phyloP scores from a whole-genome alignment of 257 asterid genomes.

The Solanum gandarillasii region DNA sequence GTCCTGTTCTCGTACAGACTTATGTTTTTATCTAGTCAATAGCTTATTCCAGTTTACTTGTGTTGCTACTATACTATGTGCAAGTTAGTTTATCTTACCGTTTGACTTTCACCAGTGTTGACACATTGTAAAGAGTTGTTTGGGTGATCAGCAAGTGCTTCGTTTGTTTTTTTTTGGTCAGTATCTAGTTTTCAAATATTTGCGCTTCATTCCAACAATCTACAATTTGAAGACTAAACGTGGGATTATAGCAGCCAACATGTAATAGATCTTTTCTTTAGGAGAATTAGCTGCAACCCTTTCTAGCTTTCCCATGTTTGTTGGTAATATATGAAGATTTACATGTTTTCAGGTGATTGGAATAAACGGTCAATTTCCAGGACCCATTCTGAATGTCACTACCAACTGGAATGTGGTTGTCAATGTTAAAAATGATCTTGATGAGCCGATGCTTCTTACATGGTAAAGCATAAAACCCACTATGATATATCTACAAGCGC shows the following conservation, averaged over 20 bases:
- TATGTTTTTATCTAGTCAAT: not conserved
- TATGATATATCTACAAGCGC: not conserved
- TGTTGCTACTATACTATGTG: not conserved
- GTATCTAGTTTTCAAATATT: not conserved
- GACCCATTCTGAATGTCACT: conserved; percentile 81
- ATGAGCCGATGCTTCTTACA: conserved; percentile 82
- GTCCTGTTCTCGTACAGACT: not conserved
- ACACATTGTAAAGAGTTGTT: not conserved
- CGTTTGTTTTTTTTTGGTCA: not conserved
- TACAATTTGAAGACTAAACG: not conserved
- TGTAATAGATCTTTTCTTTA: not conserved
- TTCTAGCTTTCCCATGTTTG: not conserved
- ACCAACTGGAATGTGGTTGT: conserved; percentile 89
- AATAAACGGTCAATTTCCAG: conserved; percentile 76
- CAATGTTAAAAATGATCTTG: conserved; percentile 74
- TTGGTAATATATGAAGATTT: not conserved
- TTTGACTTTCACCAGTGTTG: not conserved
- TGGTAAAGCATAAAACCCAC: conserved; percentile 34
- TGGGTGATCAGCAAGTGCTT: not conserved
- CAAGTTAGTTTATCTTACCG: not conserved
- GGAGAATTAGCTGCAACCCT: not conserved
- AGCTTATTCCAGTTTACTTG: not conserved
- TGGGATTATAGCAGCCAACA: not conserved
- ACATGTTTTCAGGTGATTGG: conserved; percentile 61
- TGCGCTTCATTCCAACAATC: not conserved